Evolutionary conservation across 2,329 filamentous ascomycete species (phyloP).

Genomic region (Beauveria medogensis): DNA sequence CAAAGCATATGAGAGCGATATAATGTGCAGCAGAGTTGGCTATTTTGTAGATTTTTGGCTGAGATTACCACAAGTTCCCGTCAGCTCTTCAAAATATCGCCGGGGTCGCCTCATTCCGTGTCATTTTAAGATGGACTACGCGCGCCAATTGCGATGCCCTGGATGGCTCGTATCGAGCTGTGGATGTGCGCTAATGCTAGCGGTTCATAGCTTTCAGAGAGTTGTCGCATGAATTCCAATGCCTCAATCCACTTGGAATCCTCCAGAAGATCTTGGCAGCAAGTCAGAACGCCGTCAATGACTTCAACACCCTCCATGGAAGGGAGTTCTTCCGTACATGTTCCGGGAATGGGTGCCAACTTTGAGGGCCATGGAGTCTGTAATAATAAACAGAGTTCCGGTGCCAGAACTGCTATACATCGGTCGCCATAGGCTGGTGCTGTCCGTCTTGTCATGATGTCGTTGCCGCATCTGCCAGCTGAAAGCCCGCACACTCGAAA

Average conservation of each 20-base stretch:
- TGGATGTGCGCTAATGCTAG: too few species aligned
- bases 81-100: not conserved
- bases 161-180: too few species aligned
- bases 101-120: not conserved
- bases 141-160: not conserved
- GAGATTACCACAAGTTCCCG: not conserved
- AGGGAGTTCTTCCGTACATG: not conserved
- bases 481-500: too few species aligned
- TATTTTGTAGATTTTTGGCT: not conserved
- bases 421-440: too few species aligned
- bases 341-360: not conserved
- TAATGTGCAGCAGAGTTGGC: not conserved
- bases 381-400: too few species aligned
- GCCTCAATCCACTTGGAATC: not conserved
- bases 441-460: too few species aligned
- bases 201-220: not conserved
- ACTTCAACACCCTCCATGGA: not conserved
- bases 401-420: too few species aligned
- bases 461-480: too few species aligned
- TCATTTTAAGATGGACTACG: constrained; percentile 1
- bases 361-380: not conserved
- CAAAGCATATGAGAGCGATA: not conserved
- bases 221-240: not conserved
- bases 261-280: not conserved
- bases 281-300: constrained; percentile 2